Evolutionary conservation across 2,329 filamentous ascomycete genomes (phyloP).

Genomic region (Balansia obtecta): DNA sequence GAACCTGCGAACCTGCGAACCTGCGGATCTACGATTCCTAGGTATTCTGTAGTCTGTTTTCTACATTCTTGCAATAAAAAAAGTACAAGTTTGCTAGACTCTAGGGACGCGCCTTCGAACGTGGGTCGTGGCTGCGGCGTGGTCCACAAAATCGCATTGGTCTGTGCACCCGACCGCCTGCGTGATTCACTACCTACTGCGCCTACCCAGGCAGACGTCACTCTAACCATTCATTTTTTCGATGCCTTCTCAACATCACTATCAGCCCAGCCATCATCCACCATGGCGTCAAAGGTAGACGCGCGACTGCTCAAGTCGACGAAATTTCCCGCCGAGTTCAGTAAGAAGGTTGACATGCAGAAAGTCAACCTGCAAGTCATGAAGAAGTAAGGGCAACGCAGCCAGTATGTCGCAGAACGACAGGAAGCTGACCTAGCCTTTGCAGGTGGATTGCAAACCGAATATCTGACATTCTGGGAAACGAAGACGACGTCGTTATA

Average conservation of each 20-base stretch:
- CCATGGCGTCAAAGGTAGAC: slow-evolving; percentile 75
- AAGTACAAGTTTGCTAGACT: too few species aligned
- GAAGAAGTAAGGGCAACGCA: slow-evolving; percentile 60
- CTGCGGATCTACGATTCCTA: too few species aligned
- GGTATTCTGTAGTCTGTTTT: too few species aligned
- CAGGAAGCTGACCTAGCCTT: slow-evolving; percentile 9
- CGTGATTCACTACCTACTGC: slow-evolving; percentile 3
- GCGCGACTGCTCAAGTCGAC: slow-evolving; percentile 81
- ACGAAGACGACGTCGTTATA: slow-evolving; percentile 90
- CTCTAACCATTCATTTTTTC: not conserved
- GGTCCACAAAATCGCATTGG: not conserved
- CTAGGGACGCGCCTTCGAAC: too few species aligned
- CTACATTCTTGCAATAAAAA: too few species aligned
- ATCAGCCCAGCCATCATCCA: slow-evolving; percentile 12
- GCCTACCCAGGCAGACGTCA: slow-evolving; percentile 9
- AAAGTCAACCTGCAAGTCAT: slow-evolving; percentile 97
- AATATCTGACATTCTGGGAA: slow-evolving; percentile 78
- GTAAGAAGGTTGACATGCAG: slow-evolving; percentile 88
- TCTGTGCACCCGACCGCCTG: not conserved
- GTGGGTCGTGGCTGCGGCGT: too few species aligned
- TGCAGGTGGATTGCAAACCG: slow-evolving; percentile 83
- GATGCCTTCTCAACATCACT: not conserved
- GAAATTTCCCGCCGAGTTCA: slow-evolving; percentile 90
- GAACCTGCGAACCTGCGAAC: too few species aligned
- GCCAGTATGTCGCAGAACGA: not conserved